phyloP scores from a whole-genome alignment of 2,329 filamentous ascomycete genomes.

The Talaromyces sp. region DNA sequence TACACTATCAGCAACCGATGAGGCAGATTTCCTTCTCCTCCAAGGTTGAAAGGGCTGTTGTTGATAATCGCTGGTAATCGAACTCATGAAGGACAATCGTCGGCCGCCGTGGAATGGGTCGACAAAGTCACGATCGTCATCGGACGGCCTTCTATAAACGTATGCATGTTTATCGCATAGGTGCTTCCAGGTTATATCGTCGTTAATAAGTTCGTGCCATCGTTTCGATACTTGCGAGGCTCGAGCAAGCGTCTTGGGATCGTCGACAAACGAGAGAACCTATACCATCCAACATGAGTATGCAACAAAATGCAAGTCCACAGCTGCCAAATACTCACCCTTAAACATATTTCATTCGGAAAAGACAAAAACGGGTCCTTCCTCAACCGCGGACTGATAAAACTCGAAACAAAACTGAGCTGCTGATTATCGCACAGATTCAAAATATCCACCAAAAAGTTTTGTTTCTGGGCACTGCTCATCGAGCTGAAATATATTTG shows the following conservation, averaged over 20 bases:
- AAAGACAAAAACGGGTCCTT: slow-evolving; percentile 93
- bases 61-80: slow-evolving; percentile 20
- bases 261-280: slow-evolving; percentile 95
- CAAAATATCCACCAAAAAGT: slow-evolving; percentile 80
- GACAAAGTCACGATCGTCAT: slow-evolving; percentile 40
- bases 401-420: slow-evolving; percentile 92
- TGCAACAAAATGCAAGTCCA: background rate
- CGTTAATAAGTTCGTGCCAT: slow-evolving; percentile 89
- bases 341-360: slow-evolving; percentile 87
- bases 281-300: slow-evolving; percentile 37
- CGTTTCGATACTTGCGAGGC: slow-evolving; percentile 93
- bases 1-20: slow-evolving; percentile 47
- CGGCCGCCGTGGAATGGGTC: slow-evolving; percentile 33
- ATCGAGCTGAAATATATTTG: slow-evolving; percentile 77
- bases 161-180: slow-evolving; percentile 96
- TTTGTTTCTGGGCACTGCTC: slow-evolving; percentile 71
- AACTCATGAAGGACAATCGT: slow-evolving; percentile 27
- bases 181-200: slow-evolving; percentile 98
- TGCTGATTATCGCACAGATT: slow-evolving; percentile 94
- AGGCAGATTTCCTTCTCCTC: slow-evolving; percentile 31
- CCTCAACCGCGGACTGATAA: slow-evolving; percentile 89
- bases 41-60: slow-evolving; percentile 22
- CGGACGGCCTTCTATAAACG: slow-evolving; percentile 67
- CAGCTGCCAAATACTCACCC: slow-evolving; percentile 56
- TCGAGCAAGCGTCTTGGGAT: slow-evolving; percentile 87